phyloP scores from a whole-genome alignment of 164 flowering plant genomes.

The Euptelea pleiosperma region DNA sequence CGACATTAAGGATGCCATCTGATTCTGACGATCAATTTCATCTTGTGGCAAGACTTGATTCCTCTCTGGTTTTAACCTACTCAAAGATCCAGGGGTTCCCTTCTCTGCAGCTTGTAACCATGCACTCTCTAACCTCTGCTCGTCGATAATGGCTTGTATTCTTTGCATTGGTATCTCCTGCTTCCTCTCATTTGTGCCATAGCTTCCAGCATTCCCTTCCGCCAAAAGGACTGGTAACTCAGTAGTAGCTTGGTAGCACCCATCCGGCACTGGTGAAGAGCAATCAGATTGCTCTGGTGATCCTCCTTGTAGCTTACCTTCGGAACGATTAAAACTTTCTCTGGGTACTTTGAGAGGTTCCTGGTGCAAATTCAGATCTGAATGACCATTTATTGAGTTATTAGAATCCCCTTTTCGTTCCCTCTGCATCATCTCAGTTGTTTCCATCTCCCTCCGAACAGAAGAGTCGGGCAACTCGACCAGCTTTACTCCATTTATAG shows the following conservation, averaged over 20 bases:
- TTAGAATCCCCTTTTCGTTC: constrained; percentile 20
- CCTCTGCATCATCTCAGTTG: constrained; percentile 12
- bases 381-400: constrained; percentile 13
- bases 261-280: constrained; percentile 18
- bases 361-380: constrained; percentile 18
- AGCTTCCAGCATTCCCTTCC: constrained; percentile 25
- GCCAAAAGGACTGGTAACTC: constrained; percentile 21
- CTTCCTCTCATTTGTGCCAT: constrained; percentile 30
- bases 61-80: constrained; percentile 68
- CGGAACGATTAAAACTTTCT: constrained; percentile 31
- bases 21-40: constrained; percentile 33
- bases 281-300: constrained; percentile 19
- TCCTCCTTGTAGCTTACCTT: constrained; percentile 26
- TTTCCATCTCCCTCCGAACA: constrained; percentile 23
- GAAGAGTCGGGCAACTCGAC: constrained; percentile 21
- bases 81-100: constrained; percentile 61
- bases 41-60: constrained; percentile 93
- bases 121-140: constrained; percentile 85
- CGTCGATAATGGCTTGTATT: constrained; percentile 71
- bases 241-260: constrained; percentile 17
- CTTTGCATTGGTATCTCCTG: constrained; percentile 60
- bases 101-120: constrained; percentile 89
- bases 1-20: constrained; percentile 31
- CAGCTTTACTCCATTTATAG: constrained; percentile 16
- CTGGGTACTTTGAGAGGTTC: constrained; percentile 21